A percentile compares a stretch with the other conserved stretches of the same genome.
Evolutionary conservation across 352 stramenopile species (phyloP).

Genomic region (Stramenopiles sp.): DNA sequence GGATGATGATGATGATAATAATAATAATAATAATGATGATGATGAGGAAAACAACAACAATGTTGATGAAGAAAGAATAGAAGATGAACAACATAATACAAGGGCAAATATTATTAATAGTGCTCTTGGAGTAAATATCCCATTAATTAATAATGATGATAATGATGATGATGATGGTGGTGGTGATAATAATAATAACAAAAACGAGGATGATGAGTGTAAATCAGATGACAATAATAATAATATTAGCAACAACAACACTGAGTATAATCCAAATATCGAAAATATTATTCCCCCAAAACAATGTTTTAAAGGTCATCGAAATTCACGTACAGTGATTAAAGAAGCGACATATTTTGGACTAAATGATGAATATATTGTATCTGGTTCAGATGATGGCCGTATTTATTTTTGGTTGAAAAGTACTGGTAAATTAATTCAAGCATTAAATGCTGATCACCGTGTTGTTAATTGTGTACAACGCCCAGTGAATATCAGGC

Average conservation of each 20-base stretch:
- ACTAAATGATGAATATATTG: constrained; percentile 51
- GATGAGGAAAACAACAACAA: no score
- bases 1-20: no score
- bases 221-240: background rate
- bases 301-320: background rate
- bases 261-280: background rate
- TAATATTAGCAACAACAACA: background rate
- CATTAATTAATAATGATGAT: background rate
- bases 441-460: constrained; percentile 48
- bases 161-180: background rate
- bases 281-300: background rate
- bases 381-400: constrained; percentile 57
- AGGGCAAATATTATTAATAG: no score
- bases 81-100: no score
- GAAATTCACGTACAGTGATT: constrained; percentile 37
- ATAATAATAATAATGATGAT: no score
- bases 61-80: no score
- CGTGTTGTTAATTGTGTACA: constrained; percentile 68
- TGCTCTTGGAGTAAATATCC: no score
- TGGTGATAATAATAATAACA: no score
- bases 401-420: constrained; percentile 59
- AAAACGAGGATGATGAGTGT: no score
- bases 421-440: constrained; percentile 43
- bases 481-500: constrained; percentile 15
- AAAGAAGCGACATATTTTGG: constrained; percentile 65